phyloP scores from a whole-genome alignment of 2,329 filamentous ascomycete genomes.

The Ophiocordyceps unilateralis region DNA sequence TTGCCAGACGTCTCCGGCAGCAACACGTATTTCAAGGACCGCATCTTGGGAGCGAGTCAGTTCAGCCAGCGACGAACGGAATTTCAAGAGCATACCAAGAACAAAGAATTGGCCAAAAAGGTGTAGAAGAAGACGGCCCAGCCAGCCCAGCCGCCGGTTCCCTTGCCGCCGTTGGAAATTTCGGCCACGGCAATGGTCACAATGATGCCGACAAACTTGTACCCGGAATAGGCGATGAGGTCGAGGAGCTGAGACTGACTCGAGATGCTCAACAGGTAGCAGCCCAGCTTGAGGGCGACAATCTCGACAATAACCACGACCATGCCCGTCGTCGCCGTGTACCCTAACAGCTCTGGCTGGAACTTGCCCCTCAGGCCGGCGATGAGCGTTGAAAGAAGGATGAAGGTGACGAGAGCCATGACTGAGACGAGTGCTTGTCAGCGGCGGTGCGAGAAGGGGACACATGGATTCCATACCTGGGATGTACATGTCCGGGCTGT shows the following conservation, averaged over 20 bases:
- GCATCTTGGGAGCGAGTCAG: constrained; percentile 39
- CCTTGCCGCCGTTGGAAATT: constrained; percentile 57
- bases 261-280: constrained; percentile 84
- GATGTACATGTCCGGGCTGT: constrained; percentile 99
- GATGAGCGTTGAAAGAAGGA: constrained; percentile 78
- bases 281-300: constrained; percentile 74
- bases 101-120: constrained; percentile 86
- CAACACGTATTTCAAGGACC: constrained; percentile 88
- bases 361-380: constrained; percentile 83
- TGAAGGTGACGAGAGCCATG: constrained; percentile 96
- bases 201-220: constrained; percentile 97
- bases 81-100: constrained; percentile 47
- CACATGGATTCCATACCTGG: constrained; percentile 29
- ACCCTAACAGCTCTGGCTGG: constrained; percentile 81
- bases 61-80: constrained; percentile 8
- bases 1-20: constrained; percentile 64
- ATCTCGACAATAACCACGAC: constrained; percentile 79
- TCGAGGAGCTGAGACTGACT: constrained; percentile 90
- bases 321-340: constrained; percentile 71
- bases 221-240: constrained; percentile 87
- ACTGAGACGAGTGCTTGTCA: constrained; percentile 25
- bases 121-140: constrained; percentile 86
- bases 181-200: constrained; percentile 68
- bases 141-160: constrained; percentile 74
- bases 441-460: not conserved